Evolutionary conservation across 2,329 filamentous ascomycete genomes (phyloP), one percentile per base, ranked within the genome.

Genomic region (Cercospora sesami): DNA sequence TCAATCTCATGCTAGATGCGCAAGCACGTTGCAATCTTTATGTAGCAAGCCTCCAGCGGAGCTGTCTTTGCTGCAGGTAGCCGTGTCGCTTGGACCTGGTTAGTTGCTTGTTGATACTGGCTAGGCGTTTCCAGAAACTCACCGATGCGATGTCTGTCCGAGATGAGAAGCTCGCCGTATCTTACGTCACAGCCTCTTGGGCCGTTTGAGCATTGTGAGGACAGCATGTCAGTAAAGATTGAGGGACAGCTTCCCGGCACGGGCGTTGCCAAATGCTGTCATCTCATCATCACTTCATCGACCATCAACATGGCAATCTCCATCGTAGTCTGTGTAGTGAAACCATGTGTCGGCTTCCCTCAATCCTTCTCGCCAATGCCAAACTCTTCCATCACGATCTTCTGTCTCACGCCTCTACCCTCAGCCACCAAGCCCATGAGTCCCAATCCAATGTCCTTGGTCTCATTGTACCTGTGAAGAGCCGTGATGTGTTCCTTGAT

Each of bases 381-480:
- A 73, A 82, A 84, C 67, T 84, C 83, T 65, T 81, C 80, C 75
- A 83, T 83, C 12, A 86, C 79, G 33, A 82, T 79, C 62, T 79
- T 76, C 63, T 87, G 82, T 65, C 86, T 81, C 55, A 86, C 82
- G 8, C 87, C 88, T 51, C 87, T 80, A 69, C 85, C 83, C 67
- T 92, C 89, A 4, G 90, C 89, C 76, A 91, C 86, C 73, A 91
- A 78, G 0, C 88, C 88, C 79, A 91, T 84, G 31, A 92, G 75
- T 0, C 88, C 89, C 74, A 88, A 85, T 0, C 86, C 89, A 7
- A 90, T 81, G 76, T 92, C 90, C 70, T 89, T 87, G 73, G 91
- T 87, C 76, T 91, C 89, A 73, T 92, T 92, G 79, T 91, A 92
- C 66, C 86, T 81, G 71, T 91, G 89, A 33, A 92, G 81, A 4